Evolutionary conservation across 139 green algal species (phyloP), one percentile per base, ranked within the genome.

Genomic region (Gonium pectorale): DNA sequence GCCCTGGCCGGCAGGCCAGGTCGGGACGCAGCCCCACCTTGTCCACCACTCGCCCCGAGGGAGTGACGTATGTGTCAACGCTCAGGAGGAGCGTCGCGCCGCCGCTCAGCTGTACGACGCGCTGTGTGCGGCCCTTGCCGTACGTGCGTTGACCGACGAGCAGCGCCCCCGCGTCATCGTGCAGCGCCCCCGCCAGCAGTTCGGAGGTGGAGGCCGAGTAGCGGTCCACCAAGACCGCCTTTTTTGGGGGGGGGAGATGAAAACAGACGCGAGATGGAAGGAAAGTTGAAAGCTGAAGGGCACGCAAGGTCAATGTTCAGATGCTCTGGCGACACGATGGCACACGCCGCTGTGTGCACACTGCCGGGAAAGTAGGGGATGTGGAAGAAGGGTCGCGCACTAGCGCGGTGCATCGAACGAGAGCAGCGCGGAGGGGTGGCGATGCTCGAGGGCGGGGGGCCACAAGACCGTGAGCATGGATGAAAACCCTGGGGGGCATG

Each of bases 161-260:
- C 49, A 71, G 72, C 26, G 95, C 95, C 29, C 91, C 81, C 6
- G 87, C 43, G 71, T 94, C 91, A 88, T 98, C 95, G 24, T 91
- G 89, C 56, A 98, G 89, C 11, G 96, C 96, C 26, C 94, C 95
- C 41, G 96, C 95, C 60, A 98, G 83, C 59, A 98, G 97, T 86
- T 98, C 96, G 43, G 83, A 91, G 35, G 96, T 95, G n/a, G 80
- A 93, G 11, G 96, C 96, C 15, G 86, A 95, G 31, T 87, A 69
- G 8, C 86, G 41, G 89, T 98, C 95, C 22, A 98, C 93, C 62
- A 98, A 91, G 37, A 98, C 91, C 29, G 81, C 85, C 78, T 89
- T 67, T 22, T 29, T 6, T 43, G 19, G n/a, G n/a, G 62, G n/a
- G 24, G n/a, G n/a, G 7, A 41, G n/a, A n/a, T n/a, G n/a, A n/a